These are phyloP conservation scores for Metschnikowia arizonensis DNA, from an alignment of 805 yeast genomes.

Conservation along the genomic window DNA sequence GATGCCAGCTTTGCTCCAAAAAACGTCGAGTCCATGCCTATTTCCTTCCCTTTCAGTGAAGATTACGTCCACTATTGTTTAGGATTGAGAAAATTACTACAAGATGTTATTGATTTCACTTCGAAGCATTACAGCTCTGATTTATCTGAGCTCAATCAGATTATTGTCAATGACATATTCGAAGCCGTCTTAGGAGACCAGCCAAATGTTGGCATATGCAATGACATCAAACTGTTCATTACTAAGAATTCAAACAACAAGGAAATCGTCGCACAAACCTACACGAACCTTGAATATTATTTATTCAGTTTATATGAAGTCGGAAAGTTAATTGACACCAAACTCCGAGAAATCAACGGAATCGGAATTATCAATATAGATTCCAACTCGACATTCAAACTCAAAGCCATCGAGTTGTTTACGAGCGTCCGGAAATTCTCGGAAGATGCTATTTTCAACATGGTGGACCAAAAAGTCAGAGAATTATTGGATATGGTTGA, in stretches of 20 bases:
- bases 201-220: conserved; percentile 53
- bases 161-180: conserved; percentile 55
- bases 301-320: conserved; percentile 69
- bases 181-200: conserved; percentile 61
- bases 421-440: conserved; percentile 61
- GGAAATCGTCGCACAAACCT: conserved; percentile 85
- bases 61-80: conserved; percentile 85
- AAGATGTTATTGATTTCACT: conserved; percentile 60
- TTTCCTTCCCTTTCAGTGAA: conserved; percentile 75
- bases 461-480: conserved; percentile 76
- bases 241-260: conserved; percentile 70
- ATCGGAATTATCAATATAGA: conserved; percentile 39
- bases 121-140: conserved; percentile 62
- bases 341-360: conserved; percentile 36
- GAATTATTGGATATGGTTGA: conserved; percentile 81
- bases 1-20: conserved; percentile 44
- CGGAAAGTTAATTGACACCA: conserved; percentile 41
- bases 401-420: conserved; percentile 52
- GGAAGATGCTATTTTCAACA: conserved; percentile 73
- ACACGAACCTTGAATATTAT: conserved; percentile 85
- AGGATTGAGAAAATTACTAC: conserved; percentile 61
- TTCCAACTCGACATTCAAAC: conserved; percentile 34
- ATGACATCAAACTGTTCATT: conserved; percentile 50
- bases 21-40: conserved; percentile 50
- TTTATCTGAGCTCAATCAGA: conserved; percentile 52